Percentiles rank a stretch among this genome's conserved stretches.
Evolutionary conservation across 1,284 basidiomycete genomes (phyloP).

Genomic region (Ceratobasidium sp.): DNA sequence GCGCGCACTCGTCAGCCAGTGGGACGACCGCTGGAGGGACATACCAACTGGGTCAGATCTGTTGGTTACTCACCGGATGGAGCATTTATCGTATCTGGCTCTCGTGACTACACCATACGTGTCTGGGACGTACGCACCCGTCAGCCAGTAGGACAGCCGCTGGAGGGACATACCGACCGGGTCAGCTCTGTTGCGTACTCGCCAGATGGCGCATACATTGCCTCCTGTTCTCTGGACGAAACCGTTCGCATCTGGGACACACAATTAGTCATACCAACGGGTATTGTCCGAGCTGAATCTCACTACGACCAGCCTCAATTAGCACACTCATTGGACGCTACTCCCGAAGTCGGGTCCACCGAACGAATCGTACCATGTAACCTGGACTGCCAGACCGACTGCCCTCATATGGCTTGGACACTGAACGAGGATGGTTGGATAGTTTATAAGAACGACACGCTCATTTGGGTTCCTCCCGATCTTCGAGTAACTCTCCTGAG

Average conservation of each 20-base stretch:
- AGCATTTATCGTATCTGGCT: no score
- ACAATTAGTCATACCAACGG: not conserved
- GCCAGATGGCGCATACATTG: not conserved
- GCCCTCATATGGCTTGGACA: not conserved
- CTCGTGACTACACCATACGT: no score
- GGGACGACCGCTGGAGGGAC: no score
- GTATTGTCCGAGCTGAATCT: not conserved
- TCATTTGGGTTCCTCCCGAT: not conserved
- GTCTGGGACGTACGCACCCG: no score
- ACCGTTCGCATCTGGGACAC: not conserved
- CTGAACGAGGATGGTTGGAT: not conserved
- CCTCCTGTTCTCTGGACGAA: constrained; percentile 5
- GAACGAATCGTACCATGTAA: not conserved
- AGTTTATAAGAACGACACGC: not conserved
- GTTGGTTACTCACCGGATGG: no score
- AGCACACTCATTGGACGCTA: not conserved
- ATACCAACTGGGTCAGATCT: no score
- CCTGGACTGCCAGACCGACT: not conserved
- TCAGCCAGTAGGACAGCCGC: not conserved
- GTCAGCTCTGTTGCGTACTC: constrained; percentile 9
- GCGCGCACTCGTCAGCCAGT: no score
- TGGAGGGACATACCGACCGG: not conserved
- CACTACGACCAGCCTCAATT: not conserved
- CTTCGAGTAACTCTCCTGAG: not conserved
- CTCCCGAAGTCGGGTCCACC: not conserved